Evolutionary conservation across 345 rosid genomes (phyloP).

Genomic region (Eutrema japonicum): DNA sequence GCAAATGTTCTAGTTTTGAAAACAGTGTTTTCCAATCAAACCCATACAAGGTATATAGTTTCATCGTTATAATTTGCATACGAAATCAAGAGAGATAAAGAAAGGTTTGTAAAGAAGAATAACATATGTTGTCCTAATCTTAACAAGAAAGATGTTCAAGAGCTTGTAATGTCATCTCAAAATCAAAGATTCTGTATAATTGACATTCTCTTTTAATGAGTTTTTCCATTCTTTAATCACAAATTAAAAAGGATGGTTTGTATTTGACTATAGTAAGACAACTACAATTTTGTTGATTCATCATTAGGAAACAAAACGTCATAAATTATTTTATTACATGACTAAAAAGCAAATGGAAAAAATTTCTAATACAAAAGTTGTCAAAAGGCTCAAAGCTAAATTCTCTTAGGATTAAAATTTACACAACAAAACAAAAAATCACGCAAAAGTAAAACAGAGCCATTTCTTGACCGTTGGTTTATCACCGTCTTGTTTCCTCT

Average conservation of each 20-base stretch:
- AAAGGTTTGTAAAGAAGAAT: constrained; percentile 3
- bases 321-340: background rate
- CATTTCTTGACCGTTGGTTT: constrained; percentile 48
- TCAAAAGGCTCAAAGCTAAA: constrained; percentile 19
- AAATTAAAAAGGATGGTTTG: background rate
- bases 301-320: constrained; percentile 16
- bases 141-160: background rate
- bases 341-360: constrained; percentile 3
- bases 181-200: background rate
- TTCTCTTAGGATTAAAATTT: background rate
- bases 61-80: background rate
- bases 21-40: constrained; percentile 17
- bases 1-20: constrained; percentile 38
- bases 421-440: background rate
- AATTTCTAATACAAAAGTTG: constrained; percentile 17
- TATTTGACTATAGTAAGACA: background rate
- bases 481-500: constrained; percentile 41
- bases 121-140: constrained; percentile 11
- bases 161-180: constrained; percentile 11
- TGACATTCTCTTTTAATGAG: background rate
- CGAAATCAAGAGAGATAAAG: background rate
- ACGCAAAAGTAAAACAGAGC: constrained; percentile 48
- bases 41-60: constrained; percentile 24
- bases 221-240: background rate
- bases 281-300: background rate